phyloP scores from a whole-genome alignment of 1,139 yeast genomes.

The Saccharomycopsis hybrid region DNA sequence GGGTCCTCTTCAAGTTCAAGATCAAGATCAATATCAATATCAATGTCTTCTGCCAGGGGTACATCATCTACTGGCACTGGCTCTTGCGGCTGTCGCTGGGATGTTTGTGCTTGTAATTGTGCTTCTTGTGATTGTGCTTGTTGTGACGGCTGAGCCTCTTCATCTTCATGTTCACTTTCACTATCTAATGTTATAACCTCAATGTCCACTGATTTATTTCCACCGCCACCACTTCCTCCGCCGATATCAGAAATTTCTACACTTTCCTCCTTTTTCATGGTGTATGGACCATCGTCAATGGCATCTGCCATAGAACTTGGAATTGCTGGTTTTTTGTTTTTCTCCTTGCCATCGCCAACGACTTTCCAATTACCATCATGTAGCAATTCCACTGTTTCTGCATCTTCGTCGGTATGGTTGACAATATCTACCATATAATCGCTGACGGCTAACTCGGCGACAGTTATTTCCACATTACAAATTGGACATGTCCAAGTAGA shows the following conservation, averaged over 20 bases:
- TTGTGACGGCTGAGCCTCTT: slow-evolving; percentile 7
- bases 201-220: slow-evolving; percentile 9
- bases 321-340: not conserved
- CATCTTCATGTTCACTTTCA: slow-evolving; percentile 31
- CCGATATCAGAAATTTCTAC: not conserved
- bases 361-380: slow-evolving; percentile 55
- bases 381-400: slow-evolving; percentile 49
- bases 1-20: too few relatives aligned
- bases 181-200: slow-evolving; percentile 24
- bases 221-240: not conserved
- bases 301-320: too few relatives aligned
- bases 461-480: slow-evolving; percentile 36
- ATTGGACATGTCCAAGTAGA: slow-evolving; percentile 69
- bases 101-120: not conserved
- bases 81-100: not conserved
- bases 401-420: slow-evolving; percentile 36
- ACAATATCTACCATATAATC: slow-evolving; percentile 54
- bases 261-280: not conserved
- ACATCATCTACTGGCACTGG: not conserved
- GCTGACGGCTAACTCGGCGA: slow-evolving; percentile 52
- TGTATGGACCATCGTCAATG: too few relatives aligned
- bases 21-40: too few relatives aligned
- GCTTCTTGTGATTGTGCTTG: not conserved
- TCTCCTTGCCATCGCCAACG: not conserved
- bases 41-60: too few relatives aligned